Evolutionary conservation across 1,284 basidiomycete species (phyloP).

Genomic region (Polyporus tsugae): DNA sequence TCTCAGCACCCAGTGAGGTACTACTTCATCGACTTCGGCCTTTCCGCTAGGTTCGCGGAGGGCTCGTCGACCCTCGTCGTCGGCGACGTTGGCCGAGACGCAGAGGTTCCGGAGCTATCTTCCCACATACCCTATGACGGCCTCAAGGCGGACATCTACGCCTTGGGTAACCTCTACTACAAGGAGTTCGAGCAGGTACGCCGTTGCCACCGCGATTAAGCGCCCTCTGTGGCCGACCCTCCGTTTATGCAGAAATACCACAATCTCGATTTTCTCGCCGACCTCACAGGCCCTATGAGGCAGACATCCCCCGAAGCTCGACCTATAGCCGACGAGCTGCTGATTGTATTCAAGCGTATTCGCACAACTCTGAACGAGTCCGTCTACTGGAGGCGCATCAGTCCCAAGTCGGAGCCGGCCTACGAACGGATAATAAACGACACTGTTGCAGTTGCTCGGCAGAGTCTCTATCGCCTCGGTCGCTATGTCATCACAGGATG

Average conservation of each 20-base stretch:
- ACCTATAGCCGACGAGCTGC: too few species aligned
- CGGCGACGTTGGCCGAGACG: constrained; percentile 34
- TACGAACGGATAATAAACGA: too few species aligned
- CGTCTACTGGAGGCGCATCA: too few species aligned
- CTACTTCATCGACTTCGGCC: constrained; percentile 43
- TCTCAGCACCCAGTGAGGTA: constrained; percentile 33
- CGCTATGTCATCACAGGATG: too few species aligned
- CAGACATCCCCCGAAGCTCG: too few species aligned
- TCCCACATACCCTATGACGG: constrained; percentile 38
- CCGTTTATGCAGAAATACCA: constrained; percentile 34
- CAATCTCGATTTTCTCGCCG: constrained; percentile 33
- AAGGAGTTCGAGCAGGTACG: constrained; percentile 36
- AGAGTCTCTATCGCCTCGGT: too few species aligned
- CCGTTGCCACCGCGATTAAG: not conserved
- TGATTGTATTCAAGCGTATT: constrained; percentile 31
- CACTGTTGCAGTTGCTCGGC: too few species aligned
- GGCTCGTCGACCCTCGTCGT: constrained; percentile 22
- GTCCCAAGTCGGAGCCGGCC: too few species aligned
- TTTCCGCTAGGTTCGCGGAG: constrained; percentile 28
- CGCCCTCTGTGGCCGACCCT: not conserved
- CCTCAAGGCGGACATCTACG: constrained; percentile 42
- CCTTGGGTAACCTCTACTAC: constrained; percentile 37
- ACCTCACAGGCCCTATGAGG: too few species aligned
- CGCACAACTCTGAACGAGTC: too few species aligned
- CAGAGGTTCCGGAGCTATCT: constrained; percentile 41